Evolutionary conservation across 148 eudicot genomes (phyloP).

Genomic region (Suaeda aralocaspica): DNA sequence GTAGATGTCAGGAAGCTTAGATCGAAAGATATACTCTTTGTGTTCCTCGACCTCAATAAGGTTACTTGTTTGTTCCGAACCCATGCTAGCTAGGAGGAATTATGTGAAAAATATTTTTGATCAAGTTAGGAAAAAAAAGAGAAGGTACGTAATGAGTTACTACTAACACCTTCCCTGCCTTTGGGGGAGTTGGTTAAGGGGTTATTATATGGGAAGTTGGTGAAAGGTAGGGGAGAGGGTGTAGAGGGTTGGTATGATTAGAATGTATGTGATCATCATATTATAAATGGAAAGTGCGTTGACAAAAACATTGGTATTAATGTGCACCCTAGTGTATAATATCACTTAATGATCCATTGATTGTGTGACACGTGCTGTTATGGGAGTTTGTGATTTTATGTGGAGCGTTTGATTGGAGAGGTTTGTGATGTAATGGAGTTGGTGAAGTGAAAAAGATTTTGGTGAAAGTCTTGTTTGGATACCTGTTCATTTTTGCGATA

Average conservation of each 20-base stretch:
- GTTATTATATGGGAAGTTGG: slow-evolving; percentile 30
- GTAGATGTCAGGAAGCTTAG: slow-evolving; percentile 60
- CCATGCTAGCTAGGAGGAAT: slow-evolving; percentile 21
- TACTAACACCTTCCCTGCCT: slow-evolving; percentile 11
- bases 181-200: slow-evolving; percentile 13
- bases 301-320: too few species aligned
- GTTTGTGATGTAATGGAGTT: slow-evolving; percentile 20
- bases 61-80: slow-evolving; percentile 14
- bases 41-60: neutral
- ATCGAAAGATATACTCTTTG: slow-evolving; percentile 46
- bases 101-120: neutral
- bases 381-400: neutral
- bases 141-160: slow-evolving; percentile 1
- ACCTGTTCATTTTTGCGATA: neutral
- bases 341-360: neutral
- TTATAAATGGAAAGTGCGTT: slow-evolving; percentile 24
- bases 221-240: slow-evolving; percentile 26
- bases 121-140: slow-evolving; percentile 1
- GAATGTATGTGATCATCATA: slow-evolving; percentile 5
- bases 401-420: slow-evolving; percentile 1
- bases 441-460: slow-evolving; percentile 18
- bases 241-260: slow-evolving; percentile 21
- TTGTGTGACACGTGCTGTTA: slow-evolving; percentile 4
- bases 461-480: slow-evolving; percentile 19
- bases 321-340: neutral